Evolutionary conservation across 257 asterid species (phyloP).

Genomic region (Plantago major): DNA sequence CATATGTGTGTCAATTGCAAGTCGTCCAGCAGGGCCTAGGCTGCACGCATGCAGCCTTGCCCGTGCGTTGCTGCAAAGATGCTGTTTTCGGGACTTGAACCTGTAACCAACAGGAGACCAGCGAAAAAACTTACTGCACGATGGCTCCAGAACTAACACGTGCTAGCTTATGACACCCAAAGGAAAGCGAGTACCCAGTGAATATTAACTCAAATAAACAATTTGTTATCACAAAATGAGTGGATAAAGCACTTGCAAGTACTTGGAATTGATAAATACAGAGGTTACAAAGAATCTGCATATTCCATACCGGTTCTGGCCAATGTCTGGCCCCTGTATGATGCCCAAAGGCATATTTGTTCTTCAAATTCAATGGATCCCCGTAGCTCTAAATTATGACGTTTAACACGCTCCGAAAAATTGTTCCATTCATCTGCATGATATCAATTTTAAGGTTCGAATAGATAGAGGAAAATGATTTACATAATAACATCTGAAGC

Average conservation of each 20-base stretch:
- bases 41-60: too few relatives aligned
- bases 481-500: conserved; percentile 15
- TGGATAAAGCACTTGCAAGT: background rate
- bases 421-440: conserved; percentile 92
- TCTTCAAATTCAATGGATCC: conserved; percentile 66
- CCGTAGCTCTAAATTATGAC: conserved; percentile 67
- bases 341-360: conserved; percentile 91
- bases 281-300: background rate
- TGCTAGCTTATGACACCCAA: too few relatives aligned
- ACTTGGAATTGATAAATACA: conserved; percentile 7
- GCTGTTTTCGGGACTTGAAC: too few relatives aligned
- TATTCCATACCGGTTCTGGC: conserved; percentile 69
- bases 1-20: background rate
- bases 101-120: too few relatives aligned
- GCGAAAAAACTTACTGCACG: too few relatives aligned
- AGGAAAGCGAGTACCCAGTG: too few relatives aligned
- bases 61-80: too few relatives aligned
- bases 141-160: too few relatives aligned
- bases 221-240: background rate
- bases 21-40: too few relatives aligned
- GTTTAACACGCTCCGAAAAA: conserved; percentile 82
- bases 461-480: conserved; percentile 16
- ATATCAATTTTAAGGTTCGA: conserved; percentile 21
- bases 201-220: background rate
- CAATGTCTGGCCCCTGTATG: conserved; percentile 96